These are phyloP conservation scores for Xylaria sp. DNA, from an alignment of 2,329 filamentous ascomycete genomes.

Conservation along the genomic window DNA sequence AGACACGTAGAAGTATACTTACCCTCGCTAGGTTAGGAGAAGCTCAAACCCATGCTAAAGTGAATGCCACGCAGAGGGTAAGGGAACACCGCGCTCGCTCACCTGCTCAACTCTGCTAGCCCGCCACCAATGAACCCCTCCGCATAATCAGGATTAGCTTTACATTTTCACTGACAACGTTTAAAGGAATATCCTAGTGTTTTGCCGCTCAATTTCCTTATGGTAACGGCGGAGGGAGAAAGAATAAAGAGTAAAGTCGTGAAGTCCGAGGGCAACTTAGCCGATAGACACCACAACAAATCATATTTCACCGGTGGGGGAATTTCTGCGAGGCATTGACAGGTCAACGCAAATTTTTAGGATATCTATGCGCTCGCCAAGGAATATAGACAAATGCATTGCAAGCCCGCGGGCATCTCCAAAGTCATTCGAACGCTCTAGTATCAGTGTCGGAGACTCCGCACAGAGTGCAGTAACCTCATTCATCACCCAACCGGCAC, in stretches of 20 bases:
- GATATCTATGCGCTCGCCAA: slow-evolving; percentile 25
- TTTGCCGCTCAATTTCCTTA: background rate
- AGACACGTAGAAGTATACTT: background rate
- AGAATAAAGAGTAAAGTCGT: too few species aligned
- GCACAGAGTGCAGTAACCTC: slow-evolving; percentile 25
- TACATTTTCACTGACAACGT: background rate
- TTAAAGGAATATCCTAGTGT: background rate
- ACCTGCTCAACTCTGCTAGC: too few species aligned
- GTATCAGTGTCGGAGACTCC: slow-evolving; percentile 21
- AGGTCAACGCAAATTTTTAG: slow-evolving; percentile 12
- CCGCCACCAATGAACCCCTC: too few species aligned
- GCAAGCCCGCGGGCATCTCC: slow-evolving; percentile 20
- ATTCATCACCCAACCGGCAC: slow-evolving; percentile 17
- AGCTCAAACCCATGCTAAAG: too few species aligned
- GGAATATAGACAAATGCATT: slow-evolving; percentile 15
- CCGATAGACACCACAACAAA: background rate
- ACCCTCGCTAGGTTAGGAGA: background rate
- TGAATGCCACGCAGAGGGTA: too few species aligned
- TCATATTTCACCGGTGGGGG: too few species aligned
- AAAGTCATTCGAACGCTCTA: slow-evolving; percentile 13
- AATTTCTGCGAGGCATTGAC: background rate
- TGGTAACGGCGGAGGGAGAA: background rate
- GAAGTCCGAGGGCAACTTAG: too few species aligned
- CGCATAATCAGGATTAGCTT: background rate
- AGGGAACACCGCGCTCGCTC: background rate